A percentile compares a stretch with the other conserved stretches of the same genome.
Evolutionary conservation across 2,329 filamentous ascomycete species (phyloP).

Genomic region (Colletotrichum somersetense): DNA sequence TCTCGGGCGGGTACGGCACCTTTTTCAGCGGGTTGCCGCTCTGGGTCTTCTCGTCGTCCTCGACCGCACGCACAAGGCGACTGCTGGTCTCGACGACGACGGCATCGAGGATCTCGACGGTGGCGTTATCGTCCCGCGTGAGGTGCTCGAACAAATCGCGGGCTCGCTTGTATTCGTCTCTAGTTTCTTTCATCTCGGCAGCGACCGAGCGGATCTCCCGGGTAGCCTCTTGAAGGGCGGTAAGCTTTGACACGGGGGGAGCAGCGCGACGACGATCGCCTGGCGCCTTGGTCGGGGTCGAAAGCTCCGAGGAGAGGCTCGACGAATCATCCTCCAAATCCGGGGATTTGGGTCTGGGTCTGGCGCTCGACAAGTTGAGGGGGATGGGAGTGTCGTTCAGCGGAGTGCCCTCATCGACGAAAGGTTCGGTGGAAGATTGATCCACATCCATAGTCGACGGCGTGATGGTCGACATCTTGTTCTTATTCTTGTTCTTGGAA

Average conservation of each 20-base stretch:
- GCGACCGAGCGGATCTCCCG: neutral
- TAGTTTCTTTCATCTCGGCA: neutral
- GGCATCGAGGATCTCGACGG: conserved; percentile 9
- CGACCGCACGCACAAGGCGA: conserved; percentile 9
- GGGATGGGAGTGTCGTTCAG: neutral
- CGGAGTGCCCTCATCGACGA: neutral
- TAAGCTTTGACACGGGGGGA: neutral
- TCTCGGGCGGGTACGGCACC: neutral
- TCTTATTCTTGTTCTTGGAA: neutral
- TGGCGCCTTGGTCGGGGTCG: conserved; percentile 18
- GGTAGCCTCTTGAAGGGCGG: neutral
- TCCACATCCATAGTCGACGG: neutral
- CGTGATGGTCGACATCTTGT: neutral
- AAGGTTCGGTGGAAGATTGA: neutral
- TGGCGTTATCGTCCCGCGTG: conserved; percentile 13
- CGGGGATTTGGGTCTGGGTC: neutral
- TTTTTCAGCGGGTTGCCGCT: neutral
- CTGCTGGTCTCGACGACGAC: neutral
- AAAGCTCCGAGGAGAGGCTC: neutral
- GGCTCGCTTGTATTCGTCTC: neutral
- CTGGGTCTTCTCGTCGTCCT: neutral
- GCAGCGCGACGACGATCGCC: neutral
- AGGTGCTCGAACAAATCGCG: neutral
- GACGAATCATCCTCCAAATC: neutral
- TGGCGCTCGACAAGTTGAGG: neutral